Evolutionary conservation across 139 green algal species (phyloP).

Genomic region (Yamagishiella unicocca): DNA sequence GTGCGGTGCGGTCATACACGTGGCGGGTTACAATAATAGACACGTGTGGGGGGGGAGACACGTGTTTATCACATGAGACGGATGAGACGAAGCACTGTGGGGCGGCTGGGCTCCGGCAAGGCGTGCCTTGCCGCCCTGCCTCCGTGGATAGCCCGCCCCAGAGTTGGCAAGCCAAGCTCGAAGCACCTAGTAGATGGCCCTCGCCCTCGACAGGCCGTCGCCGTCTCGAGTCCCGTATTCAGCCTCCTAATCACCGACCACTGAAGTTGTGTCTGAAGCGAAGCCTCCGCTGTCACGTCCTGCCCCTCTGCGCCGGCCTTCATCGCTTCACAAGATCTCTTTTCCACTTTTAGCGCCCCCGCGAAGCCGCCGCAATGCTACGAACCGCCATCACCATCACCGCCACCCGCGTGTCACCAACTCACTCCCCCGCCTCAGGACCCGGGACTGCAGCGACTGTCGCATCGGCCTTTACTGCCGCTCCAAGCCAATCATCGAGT

Average conservation of each 20-base stretch:
- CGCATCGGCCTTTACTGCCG: slow-evolving; percentile 66
- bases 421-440: slow-evolving; percentile 35
- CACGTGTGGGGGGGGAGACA: background rate
- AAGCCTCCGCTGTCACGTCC: background rate
- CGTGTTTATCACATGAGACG: background rate
- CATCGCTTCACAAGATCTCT: background rate
- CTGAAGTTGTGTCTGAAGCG: no score
- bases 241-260: no score
- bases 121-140: background rate
- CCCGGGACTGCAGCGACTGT: slow-evolving; percentile 60
- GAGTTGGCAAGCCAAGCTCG: background rate
- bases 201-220: no score
- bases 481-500: slow-evolving; percentile 79
- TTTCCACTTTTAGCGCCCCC: background rate
- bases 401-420: background rate
- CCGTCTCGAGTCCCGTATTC: no score
- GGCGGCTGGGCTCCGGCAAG: background rate
- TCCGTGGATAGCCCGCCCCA: background rate
- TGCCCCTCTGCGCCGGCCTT: no score
- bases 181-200: no score
- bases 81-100: background rate
- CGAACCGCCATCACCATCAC: no score
- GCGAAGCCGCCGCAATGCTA: no score
- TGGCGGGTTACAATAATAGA: no score
- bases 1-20: no score